phyloP scores from a whole-genome alignment of 1,284 basidiomycete species.

The Cryptococcus sp. region DNA sequence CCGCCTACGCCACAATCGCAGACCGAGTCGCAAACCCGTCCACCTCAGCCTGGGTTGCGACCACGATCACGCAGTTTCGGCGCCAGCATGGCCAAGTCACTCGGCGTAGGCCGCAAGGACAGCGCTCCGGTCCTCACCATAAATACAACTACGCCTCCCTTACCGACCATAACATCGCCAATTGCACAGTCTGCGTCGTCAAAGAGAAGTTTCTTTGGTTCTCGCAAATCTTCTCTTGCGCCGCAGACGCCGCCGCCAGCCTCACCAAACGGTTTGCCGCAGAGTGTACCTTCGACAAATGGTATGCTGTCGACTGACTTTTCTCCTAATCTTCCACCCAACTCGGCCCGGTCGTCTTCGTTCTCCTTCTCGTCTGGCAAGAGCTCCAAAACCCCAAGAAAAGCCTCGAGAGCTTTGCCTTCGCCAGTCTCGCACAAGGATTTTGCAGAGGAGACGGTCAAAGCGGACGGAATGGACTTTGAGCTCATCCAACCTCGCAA shows the following conservation, averaged over 20 bases:
- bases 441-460: constrained; percentile 45
- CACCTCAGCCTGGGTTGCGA: constrained; percentile 19
- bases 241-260: constrained; percentile 12
- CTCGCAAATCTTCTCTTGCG: constrained; percentile 10
- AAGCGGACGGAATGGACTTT: constrained; percentile 50
- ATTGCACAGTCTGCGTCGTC: constrained; percentile 1
- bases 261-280: constrained; percentile 7
- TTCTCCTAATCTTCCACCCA: constrained; percentile 14
- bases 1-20: constrained; percentile 12
- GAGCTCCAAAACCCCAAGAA: constrained; percentile 22
- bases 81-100: constrained; percentile 33
- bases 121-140: constrained; percentile 11
- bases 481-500: constrained; percentile 48
- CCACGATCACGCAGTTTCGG: constrained; percentile 46
- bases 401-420: constrained; percentile 15
- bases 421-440: constrained; percentile 47
- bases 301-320: constrained; percentile 13
- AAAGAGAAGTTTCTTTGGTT: constrained; percentile 22
- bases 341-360: constrained; percentile 27
- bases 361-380: constrained; percentile 26
- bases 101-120: constrained; percentile 16
- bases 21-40: neutral
- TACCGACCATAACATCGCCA: constrained; percentile 3
- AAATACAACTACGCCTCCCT: neutral
- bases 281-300: neutral